Percentiles rank a stretch among this genome's conserved stretches.
Conservation (phyloP, 768 basidiomycete species). For the Termitomyces sp. region DNA sequence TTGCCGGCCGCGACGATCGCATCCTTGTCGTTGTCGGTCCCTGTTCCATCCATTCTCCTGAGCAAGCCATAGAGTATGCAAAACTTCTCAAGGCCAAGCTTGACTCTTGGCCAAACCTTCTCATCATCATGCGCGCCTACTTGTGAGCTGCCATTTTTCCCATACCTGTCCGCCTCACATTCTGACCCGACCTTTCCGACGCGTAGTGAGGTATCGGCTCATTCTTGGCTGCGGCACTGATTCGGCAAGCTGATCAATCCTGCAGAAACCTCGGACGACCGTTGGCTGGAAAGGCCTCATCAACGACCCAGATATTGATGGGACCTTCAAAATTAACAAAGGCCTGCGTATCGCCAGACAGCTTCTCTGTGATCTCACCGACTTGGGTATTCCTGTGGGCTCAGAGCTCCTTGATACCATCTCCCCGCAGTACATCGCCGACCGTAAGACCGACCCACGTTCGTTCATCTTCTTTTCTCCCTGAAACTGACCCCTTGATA, state of each 20-base stretch:
- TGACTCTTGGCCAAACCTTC: constrained; percentile 66
- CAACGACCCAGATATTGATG: constrained; percentile 94
- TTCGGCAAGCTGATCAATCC: constrained; percentile 9
- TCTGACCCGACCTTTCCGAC: constrained; percentile 5
- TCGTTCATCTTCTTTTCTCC: neutral
- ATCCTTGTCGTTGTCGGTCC: constrained; percentile 92
- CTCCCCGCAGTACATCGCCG: constrained; percentile 79
- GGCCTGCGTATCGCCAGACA: constrained; percentile 86
- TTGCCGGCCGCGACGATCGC: constrained; percentile 82
- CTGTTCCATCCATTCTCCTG: constrained; percentile 89
- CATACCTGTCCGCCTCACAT: constrained; percentile 2
- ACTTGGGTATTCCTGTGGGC: constrained; percentile 88
- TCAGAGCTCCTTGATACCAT: constrained; percentile 86
- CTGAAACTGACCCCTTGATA: constrained; percentile 19
- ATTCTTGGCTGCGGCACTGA: neutral
- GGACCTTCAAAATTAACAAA: constrained; percentile 95
- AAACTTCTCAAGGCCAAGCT: constrained; percentile 66
- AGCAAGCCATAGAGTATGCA: constrained; percentile 84
- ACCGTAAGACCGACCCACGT: constrained; percentile 47
- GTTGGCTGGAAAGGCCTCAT: constrained; percentile 97
- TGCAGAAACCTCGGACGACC: constrained; percentile 92
- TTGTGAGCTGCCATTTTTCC: constrained; percentile 55
- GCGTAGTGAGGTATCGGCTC: constrained; percentile 30
- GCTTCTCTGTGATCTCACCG: constrained; percentile 87
- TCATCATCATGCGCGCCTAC: constrained; percentile 96